A percentile compares a stretch with the other conserved stretches of the same genome.
Conservation (phyloP, 169 alveolate species). For the Eimeria mitis region DNA sequence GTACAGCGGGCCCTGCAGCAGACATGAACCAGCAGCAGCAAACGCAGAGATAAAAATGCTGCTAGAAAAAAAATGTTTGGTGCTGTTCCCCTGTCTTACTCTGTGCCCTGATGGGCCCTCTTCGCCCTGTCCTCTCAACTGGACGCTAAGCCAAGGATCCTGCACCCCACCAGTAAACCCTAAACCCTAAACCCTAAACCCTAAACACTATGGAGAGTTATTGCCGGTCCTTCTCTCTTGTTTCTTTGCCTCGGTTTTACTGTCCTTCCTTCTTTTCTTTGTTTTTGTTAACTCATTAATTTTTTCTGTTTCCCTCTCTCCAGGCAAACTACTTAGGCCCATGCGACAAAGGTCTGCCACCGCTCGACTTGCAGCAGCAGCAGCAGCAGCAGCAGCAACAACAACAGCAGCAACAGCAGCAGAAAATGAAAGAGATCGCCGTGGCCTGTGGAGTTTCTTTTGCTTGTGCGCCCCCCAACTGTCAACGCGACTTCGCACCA, state of each 20-base stretch:
- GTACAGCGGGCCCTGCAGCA: slow-evolving; percentile 43
- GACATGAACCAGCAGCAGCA: slow-evolving; percentile 5
- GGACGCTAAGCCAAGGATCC: neutral
- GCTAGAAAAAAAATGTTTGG: neutral
- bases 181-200: slow-evolving; percentile 32
- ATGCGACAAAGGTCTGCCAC: neutral
- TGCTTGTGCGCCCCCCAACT: neutral
- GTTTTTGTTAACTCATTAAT: neutral
- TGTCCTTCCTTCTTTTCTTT: neutral
- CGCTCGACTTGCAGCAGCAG: neutral
- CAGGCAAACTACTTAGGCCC: slow-evolving; percentile 1
- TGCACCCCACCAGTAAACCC: slow-evolving; percentile 16
- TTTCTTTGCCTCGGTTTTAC: neutral
- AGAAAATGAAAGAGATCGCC: neutral
- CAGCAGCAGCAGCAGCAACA: neutral
- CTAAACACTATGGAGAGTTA: neutral
- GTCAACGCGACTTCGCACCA: neutral
- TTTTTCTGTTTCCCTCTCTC: neutral
- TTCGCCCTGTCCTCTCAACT: neutral
- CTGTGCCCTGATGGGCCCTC: neutral
- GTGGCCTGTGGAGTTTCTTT: neutral
- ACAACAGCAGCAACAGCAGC: slow-evolving; percentile 1
- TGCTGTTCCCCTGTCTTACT: slow-evolving; percentile 1
- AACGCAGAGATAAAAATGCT: neutral
- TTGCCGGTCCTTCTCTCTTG: neutral